Conservation (phyloP, 768 basidiomycete genomes). For the Xerocomellus intermedius region DNA sequence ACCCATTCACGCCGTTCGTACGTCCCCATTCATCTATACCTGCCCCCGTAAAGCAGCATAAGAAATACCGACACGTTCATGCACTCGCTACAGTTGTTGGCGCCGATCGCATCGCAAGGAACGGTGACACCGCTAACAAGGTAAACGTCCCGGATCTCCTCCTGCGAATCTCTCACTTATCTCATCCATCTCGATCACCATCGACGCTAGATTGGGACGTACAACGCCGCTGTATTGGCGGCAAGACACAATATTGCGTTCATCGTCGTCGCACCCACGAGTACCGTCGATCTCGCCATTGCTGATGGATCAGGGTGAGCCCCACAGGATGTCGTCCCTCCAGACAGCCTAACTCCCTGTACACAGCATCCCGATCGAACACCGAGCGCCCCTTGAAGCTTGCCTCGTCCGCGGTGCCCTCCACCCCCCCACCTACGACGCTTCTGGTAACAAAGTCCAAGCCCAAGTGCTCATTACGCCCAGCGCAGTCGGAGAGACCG, state of each 20-base stretch:
- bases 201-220: conserved; percentile 71
- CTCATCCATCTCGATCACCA: neutral
- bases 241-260: conserved; percentile 86
- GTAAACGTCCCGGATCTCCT: conserved; percentile 30
- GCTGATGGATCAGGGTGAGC: conserved; percentile 60
- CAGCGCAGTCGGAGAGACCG: conserved; percentile 37
- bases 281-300: conserved; percentile 85
- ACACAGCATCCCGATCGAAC: conserved; percentile 85
- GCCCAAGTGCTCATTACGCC: conserved; percentile 87
- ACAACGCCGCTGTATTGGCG: conserved; percentile 92
- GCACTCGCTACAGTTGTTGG: conserved; percentile 58
- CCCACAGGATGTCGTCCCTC: neutral
- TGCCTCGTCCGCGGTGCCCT: conserved; percentile 83
- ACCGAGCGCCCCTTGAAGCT: conserved; percentile 84
- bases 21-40: conserved; percentile 5
- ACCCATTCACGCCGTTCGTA: conserved; percentile 78
- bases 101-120: conserved; percentile 84
- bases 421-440: conserved; percentile 47
- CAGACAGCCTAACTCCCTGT: neutral
- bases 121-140: conserved; percentile 98
- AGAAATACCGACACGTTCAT: neutral
- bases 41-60: neutral
- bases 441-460: conserved; percentile 52
- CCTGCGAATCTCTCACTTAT: neutral
- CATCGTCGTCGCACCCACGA: conserved; percentile 90